Evolutionary conservation across 2,329 filamentous ascomycete genomes (phyloP).

Genomic region (Tetracladium maxilliforme): DNA sequence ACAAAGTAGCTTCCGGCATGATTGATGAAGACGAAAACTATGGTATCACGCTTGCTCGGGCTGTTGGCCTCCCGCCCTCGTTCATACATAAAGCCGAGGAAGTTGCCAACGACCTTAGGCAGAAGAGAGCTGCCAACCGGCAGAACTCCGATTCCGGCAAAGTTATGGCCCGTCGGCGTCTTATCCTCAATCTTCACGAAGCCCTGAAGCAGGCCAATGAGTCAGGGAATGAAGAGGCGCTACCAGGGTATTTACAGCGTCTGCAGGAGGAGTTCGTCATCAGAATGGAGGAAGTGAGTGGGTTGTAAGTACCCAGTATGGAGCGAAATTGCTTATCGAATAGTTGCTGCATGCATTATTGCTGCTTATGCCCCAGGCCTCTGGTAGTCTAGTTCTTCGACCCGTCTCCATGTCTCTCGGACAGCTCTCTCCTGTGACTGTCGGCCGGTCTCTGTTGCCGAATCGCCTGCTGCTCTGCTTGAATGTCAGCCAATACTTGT

Average conservation of each 20-base stretch:
- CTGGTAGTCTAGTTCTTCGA: conserved; percentile 49
- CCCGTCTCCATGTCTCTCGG: conserved; percentile 58
- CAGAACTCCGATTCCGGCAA: conserved; percentile 41
- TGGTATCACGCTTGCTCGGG: conserved; percentile 65
- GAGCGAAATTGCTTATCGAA: too few relatives aligned
- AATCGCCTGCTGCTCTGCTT: conserved; percentile 46
- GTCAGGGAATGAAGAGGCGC: conserved; percentile 45
- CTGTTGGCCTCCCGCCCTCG: conserved; percentile 54
- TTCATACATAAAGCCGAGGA: conserved; percentile 55
- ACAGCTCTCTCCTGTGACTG: conserved; percentile 57
- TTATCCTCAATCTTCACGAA: conserved; percentile 60
- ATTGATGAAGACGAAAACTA: conserved; percentile 57
- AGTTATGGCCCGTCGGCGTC: conserved; percentile 48
- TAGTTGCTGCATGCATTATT: too few relatives aligned
- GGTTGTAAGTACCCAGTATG: too few relatives aligned
- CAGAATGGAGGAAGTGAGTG: conserved; percentile 52
- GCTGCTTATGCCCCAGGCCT: conserved; percentile 37
- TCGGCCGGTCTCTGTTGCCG: conserved; percentile 43
- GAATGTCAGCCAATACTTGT: conserved; percentile 4
- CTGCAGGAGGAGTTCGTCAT: conserved; percentile 63
- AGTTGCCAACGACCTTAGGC: conserved; percentile 48
- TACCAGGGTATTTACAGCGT: conserved; percentile 48
- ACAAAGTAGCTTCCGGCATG: conserved; percentile 62
- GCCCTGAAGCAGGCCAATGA: conserved; percentile 54
- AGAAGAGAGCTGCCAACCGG: conserved; percentile 39